A percentile compares a stretch with the other conserved stretches of the same genome.
Conservation (phyloP, 1,284 basidiomycete genomes). For the Vanrija sp. region DNA sequence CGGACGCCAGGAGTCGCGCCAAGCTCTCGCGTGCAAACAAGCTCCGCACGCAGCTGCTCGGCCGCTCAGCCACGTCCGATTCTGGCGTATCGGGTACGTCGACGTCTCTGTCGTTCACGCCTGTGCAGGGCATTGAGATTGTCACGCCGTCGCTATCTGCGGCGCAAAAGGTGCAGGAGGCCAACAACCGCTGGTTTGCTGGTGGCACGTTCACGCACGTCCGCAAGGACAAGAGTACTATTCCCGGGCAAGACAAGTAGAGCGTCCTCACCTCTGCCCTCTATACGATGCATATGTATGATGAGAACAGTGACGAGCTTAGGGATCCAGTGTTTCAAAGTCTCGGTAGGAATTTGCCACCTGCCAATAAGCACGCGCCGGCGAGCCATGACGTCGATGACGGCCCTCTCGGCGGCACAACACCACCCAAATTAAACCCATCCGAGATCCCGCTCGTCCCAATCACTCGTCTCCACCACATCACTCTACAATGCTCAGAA, state of each 20-base stretch:
- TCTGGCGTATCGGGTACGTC: conserved; percentile 67
- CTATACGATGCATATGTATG: no score
- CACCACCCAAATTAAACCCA: no score
- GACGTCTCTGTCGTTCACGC: conserved; percentile 89
- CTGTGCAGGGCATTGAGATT: conserved; percentile 93
- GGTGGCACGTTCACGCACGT: conserved; percentile 67
- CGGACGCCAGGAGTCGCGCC: conserved; percentile 80
- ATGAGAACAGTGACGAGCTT: no score
- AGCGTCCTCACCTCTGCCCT: background rate
- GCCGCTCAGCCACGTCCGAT: conserved; percentile 59
- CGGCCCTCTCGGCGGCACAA: no score
- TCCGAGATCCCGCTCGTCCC: no score
- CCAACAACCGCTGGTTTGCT: conserved; percentile 88
- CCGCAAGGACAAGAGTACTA: conserved; percentile 38
- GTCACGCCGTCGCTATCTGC: conserved; percentile 68
- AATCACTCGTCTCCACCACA: no score
- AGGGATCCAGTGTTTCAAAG: no score
- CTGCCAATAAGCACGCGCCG: no score
- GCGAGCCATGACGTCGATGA: no score
- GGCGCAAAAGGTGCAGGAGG: conserved; percentile 78
- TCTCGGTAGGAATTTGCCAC: no score
- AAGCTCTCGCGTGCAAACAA: conserved; percentile 97
- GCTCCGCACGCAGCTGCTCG: conserved; percentile 76
- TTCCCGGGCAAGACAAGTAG: conserved; percentile 38
- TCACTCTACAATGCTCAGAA: no score